Base-by-base conservation (phyloP, 164 flowering plant species). In the Piper betle region DNA sequence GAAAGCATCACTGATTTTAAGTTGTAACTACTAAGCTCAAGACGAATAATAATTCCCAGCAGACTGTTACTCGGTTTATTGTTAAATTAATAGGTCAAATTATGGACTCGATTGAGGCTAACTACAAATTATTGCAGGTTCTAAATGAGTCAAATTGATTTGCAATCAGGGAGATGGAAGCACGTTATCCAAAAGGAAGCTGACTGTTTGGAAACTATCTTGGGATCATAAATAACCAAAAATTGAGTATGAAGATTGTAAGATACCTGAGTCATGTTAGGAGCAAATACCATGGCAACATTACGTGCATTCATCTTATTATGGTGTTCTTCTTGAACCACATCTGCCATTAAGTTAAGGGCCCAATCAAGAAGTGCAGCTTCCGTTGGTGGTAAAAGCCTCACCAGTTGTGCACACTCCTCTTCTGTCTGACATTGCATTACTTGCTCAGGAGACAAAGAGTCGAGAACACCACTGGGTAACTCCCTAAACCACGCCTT, bases 401-500 rank as follows among this genome's bases (percentile, higher is more conserved):
- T 76, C 59, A 78, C 84, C 56, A 86, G 89, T 61, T 76, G 77
- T 40, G 73, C 69, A 61, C 82, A 86, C 16, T 86, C 89, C 65
- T 84, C 94, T 65, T 89, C 96, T 39, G 87, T 60, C 61, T 82
- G 79, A 68, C 82, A 81, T 67, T 78, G 86, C 84, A 84, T 86
- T 59, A 89, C 87, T 65, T 84, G 82, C 72, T 89, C 93, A 12
- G 91, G 84, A 4, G 79, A 61, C 43, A 89, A 73, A 63, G 91
- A 74, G 75, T 89, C 96, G 72, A 89, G 73, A 37, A 89, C 81
- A 33, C 93, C 96, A 57, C 56, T 73, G 25, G 96, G 96, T 12
- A 89, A 85, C 72, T 89, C 96, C 73, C 96, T 77, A 67, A 89
- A 86, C 96, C 96, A 89, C 48, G 93, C 93, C 96, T 89, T 25